Evolutionary conservation across 1,139 yeast genomes (phyloP), one percentile per base, ranked within the genome.

Genomic region (Saccharomyces hybrid): DNA sequence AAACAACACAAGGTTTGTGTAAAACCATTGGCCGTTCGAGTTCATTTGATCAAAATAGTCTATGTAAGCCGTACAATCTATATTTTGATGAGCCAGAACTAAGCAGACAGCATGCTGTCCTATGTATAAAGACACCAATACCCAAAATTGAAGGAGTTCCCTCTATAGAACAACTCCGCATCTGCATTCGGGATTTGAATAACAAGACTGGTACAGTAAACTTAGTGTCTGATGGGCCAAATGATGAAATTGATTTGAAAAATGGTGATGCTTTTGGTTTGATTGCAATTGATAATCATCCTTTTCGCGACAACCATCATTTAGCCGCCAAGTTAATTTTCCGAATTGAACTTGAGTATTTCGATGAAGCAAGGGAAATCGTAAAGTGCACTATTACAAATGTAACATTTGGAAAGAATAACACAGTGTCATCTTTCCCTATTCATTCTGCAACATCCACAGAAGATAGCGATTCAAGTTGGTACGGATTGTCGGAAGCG

Each of bases 191-290:
- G 51, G 66, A 62, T 31, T 51, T 62, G 28, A 60, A 58, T 23
- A 60, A 62, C 44, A 55, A 62, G 2, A 59, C 61, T 50, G 66
- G 67, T 8, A 58, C 62, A 19, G 63, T 63, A 25, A 65, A 63
- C 52, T 47, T 62, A 44, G 61, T 61, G 38, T 58, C 64, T 5
- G 55, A 61, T 48, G 44, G 44, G 19, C 44, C 44, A 38, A 11
- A 38, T 38, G 44, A 53, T 31, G 54, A 61, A 4, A 57, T 62
- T 25, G 65, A 62, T 51, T 52, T 62, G 41, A 62, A 58, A 53
- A 60, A 59, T 47, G 64, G 65, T 5, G 65, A 62, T 31, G 47
- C 62, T 19, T 61, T 62, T 50, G 65, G 65, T 6, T 47, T 62
- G 28, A 52, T 62, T 48, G 52, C 50, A 47, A 31, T 55, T 27